Base-by-base conservation (phyloP, 331 rosid species). In the Rhamnella rubrinervis region DNA sequence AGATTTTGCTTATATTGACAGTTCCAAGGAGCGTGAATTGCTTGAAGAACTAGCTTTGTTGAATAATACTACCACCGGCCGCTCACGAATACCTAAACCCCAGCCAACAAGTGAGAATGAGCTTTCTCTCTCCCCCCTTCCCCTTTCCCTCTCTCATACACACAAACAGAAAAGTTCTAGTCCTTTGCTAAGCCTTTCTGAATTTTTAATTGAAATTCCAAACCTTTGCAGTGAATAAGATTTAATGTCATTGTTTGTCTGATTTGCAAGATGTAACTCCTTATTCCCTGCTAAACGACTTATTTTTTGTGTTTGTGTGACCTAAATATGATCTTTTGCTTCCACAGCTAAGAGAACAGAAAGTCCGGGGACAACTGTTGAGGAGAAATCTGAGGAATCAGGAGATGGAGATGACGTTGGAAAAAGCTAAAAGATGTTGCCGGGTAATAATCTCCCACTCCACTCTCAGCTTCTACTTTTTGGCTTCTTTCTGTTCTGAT, bases 1-100 rank as follows among this genome's bases (percentile, higher is more conserved):
- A 37, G 39, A 40, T 61, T 67, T 58, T 72, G 65, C 55, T 6
- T 61, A 68, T 71, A 65, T 70, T 49, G 79, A 51, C 77, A 93
- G 98, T 83, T 50, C 63, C 63, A 80, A 80, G 77, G 98, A 93
- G 78, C 89, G 92, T 28, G 96, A 84, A 72, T 77, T 93, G 82
- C 98, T 93, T 47, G 90, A 91, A 86, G 90, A 91, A 73, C 92
- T 93, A 71, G 82, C 91, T 73, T 76, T 79, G 56, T 82, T 91
- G 69, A 78, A 50, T 60, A 76, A 71, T 67, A 59, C 65, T 40
- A 60, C 75, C 17, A 67, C 83, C 74, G 77, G 78, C 69, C 95
- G 88, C 13, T 78, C 84, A 71, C 81, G 79, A 78, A 71, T 79
- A 55, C 85, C 88, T 67, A 83, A 65, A 73, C 37, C 87, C 37